phyloP scores from a whole-genome alignment of 2,329 filamentous ascomycete species.

The Penicillium hesseltinei region DNA sequence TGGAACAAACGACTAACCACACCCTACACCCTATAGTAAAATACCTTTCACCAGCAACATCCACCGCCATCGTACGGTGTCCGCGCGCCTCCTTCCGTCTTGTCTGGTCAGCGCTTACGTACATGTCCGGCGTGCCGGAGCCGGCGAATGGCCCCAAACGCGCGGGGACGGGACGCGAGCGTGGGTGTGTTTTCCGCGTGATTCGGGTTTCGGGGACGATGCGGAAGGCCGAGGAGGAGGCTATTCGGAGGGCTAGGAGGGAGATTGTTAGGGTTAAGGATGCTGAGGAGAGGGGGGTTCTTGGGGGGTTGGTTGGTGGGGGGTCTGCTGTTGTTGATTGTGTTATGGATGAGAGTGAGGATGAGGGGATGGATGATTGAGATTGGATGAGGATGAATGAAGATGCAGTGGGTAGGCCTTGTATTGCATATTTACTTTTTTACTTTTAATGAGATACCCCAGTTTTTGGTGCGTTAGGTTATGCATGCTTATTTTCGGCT shows the following conservation, averaged over 20 bases:
- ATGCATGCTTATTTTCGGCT: neutral
- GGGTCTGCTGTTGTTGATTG: conserved; percentile 42
- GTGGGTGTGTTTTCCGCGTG: conserved; percentile 75
- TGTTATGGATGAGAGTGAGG: conserved; percentile 48
- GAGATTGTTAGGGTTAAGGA: conserved; percentile 67
- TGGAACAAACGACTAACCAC: neutral
- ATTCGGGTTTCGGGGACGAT: conserved; percentile 90
- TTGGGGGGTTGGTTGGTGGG: conserved; percentile 40
- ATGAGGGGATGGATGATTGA: conserved; percentile 46
- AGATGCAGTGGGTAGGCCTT: neutral
- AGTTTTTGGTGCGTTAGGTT: neutral
- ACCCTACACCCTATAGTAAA: conserved; percentile 61
- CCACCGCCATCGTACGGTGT: conserved; percentile 85
- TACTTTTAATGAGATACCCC: conserved; percentile 12
- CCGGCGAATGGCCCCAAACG: conserved; percentile 17
- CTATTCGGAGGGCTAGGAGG: conserved; percentile 71
- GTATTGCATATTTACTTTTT: neutral
- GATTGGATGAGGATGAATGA: conserved; percentile 11
- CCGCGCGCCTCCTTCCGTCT: conserved; percentile 79
- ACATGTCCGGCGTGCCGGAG: conserved; percentile 68
- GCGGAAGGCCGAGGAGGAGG: conserved; percentile 85
- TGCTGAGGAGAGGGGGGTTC: conserved; percentile 45
- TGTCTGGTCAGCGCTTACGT: conserved; percentile 85
- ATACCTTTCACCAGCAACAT: conserved; percentile 88
- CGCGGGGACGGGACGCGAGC: conserved; percentile 22